Evolutionary conservation across 768 basidiomycete species (phyloP), one percentile per base, ranked within the genome.

Genomic region (Brasilioporus rufonigricans): DNA sequence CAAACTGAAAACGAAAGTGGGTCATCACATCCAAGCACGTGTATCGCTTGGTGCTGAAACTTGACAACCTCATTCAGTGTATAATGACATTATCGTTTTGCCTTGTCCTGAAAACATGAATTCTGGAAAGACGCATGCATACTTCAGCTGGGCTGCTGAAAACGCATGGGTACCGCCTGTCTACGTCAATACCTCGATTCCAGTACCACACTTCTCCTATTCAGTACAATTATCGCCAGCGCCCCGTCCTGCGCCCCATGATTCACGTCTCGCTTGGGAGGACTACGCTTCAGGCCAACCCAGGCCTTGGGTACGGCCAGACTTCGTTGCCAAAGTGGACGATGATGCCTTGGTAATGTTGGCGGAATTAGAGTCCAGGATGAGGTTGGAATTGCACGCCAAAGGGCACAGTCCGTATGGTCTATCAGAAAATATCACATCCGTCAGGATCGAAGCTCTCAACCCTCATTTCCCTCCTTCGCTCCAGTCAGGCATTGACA

Each of bases 291-390:
- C 77, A 0, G 74, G 71, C 18, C 68, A 71, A 27, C 73, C 79
- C 4, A 73, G 69, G 40, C 78, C 82, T 8, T 95, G 92, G 91
- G 87, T 87, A 21, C 80, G 89, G 36, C 95, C 93, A 12, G 93
- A 97, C 68, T 98, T 85, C 65, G 85, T 98, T 39, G 84, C 91
- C 63, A 98, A 98, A 73, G 90, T 89, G 1, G 95, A 98, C 68
- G 95, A 98, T 64, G 95, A 98, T 70, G 84, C 92, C 9, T 96
- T 98, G 63, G 82, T 98, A 48, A 94, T 97, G 83, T 80, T 98
- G 31, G 91, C 91, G 2, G 95, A 98, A 69, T 78, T 98, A 18
- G 95, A 98, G 71, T 82, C 91, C n/a, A 82, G 92, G 27, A 74
- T 98, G 52, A 80, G 95, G 44, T 72, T 93, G 18, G 85, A 90